Evolutionary conservation across 352 stramenopile species (phyloP).

Genomic region (Globisporangium spinosum): DNA sequence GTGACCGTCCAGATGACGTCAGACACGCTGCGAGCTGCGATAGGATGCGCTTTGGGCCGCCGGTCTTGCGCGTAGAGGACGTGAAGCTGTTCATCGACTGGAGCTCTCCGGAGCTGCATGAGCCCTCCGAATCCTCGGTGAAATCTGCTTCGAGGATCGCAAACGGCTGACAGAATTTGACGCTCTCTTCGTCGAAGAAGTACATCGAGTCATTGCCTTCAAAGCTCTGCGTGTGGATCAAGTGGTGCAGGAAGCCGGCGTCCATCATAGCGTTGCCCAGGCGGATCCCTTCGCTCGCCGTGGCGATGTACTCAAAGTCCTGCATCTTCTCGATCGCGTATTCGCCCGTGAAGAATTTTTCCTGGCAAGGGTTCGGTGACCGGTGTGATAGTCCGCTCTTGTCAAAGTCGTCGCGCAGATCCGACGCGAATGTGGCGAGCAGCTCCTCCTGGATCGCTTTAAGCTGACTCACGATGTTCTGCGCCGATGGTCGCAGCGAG

Average conservation of each 20-base stretch:
- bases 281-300: slow-evolving; percentile 30
- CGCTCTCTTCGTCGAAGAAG: slow-evolving; percentile 42
- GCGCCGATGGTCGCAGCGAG: slow-evolving; percentile 38
- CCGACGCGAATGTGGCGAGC: slow-evolving; percentile 36
- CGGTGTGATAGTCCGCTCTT: slow-evolving; percentile 3
- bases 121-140: slow-evolving; percentile 13
- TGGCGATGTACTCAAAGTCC: slow-evolving; percentile 25
- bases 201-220: slow-evolving; percentile 33
- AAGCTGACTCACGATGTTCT: slow-evolving; percentile 40
- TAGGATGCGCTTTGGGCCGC: slow-evolving; percentile 6
- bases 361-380: neutral
- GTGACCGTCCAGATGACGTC: slow-evolving; percentile 3
- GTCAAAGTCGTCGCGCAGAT: slow-evolving; percentile 44
- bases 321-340: slow-evolving; percentile 35
- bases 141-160: slow-evolving; percentile 33
- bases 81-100: slow-evolving; percentile 7
- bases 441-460: slow-evolving; percentile 66
- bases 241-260: slow-evolving; percentile 52
- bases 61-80: neutral
- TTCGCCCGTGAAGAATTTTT: slow-evolving; percentile 32
- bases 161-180: slow-evolving; percentile 37
- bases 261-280: slow-evolving; percentile 62
- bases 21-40: slow-evolving; percentile 15
- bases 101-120: slow-evolving; percentile 8
- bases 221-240: slow-evolving; percentile 35